Evolutionary conservation across 345 rosid species (phyloP).

Genomic region (Camelina laxa): DNA sequence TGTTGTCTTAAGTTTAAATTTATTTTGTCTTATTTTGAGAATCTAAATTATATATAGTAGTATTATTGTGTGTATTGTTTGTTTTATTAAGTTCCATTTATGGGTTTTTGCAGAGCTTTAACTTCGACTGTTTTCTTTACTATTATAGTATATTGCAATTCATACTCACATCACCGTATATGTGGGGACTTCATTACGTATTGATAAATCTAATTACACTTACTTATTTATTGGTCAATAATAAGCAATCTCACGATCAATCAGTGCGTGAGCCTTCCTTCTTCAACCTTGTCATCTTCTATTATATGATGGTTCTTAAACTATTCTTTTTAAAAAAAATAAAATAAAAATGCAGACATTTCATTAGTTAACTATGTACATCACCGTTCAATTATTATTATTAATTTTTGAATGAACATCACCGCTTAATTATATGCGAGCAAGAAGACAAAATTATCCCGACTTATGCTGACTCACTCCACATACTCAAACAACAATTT

Average conservation of each 20-base stretch:
- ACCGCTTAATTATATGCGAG: slow-evolving; percentile 25
- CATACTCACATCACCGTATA: background rate
- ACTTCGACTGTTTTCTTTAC: background rate
- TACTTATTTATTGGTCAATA: background rate
- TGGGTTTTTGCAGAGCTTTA: background rate
- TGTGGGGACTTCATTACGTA: slow-evolving; percentile 14
- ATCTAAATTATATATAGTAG: background rate
- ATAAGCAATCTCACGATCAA: slow-evolving; percentile 10
- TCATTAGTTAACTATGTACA: background rate
- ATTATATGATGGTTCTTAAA: slow-evolving; percentile 3
- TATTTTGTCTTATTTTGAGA: too few species aligned
- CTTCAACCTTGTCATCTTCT: slow-evolving; percentile 13
- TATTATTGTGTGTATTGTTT: background rate
- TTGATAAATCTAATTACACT: too few species aligned
- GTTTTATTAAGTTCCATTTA: background rate
- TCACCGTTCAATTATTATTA: too few species aligned
- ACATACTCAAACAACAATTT: slow-evolving; percentile 11
- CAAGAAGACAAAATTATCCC: slow-evolving; percentile 27
- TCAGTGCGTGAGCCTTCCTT: slow-evolving; percentile 23
- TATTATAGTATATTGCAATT: background rate
- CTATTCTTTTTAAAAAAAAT: too few species aligned
- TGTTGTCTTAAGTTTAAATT: too few species aligned
- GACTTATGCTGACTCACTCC: slow-evolving; percentile 36
- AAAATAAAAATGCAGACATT: slow-evolving; percentile 10
- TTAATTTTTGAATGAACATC: background rate